phyloP scores from a whole-genome alignment of 345 rosid genomes.

The Trapa bicornis region DNA sequence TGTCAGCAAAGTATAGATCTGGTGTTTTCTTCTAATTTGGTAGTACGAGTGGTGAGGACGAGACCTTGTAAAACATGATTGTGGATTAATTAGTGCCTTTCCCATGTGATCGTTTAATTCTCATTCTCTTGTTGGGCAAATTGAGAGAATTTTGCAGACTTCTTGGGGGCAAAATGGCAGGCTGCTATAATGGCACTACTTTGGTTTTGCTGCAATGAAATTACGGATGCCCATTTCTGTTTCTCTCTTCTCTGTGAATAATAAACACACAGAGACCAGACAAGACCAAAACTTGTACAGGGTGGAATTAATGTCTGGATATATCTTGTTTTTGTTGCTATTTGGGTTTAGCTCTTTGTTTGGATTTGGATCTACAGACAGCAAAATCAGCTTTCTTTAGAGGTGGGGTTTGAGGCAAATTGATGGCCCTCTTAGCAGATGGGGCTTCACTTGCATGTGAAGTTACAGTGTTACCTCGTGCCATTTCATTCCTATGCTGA shows the following conservation, averaged over 20 bases:
- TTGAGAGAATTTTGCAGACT: background rate
- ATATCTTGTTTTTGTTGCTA: background rate
- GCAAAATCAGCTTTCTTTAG: background rate
- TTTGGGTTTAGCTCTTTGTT: conserved; percentile 2
- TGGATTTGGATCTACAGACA: background rate
- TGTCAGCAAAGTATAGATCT: background rate
- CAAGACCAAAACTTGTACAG: conserved; percentile 5
- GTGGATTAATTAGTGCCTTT: background rate
- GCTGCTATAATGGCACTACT: background rate
- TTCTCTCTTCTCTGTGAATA: background rate
- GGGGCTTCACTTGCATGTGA: conserved; percentile 1
- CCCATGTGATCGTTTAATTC: background rate
- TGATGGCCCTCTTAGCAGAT: conserved; percentile 1
- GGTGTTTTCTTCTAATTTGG: background rate
- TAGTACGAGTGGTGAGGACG: background rate
- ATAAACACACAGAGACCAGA: conserved; percentile 7
- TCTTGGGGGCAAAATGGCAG: too few species aligned
- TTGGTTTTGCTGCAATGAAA: background rate
- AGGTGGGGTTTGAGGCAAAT: conserved; percentile 5
- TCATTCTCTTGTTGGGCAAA: background rate
- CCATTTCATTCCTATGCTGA: background rate
- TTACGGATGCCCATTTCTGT: background rate
- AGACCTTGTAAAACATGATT: background rate
- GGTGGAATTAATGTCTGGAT: conserved; percentile 9
- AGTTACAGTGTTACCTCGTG: background rate